Percentiles rank a stretch among this genome's conserved stretches.
These are phyloP conservation scores for Xylaria sp. DNA, from an alignment of 2,329 filamentous ascomycete species.

Conservation along the genomic window DNA sequence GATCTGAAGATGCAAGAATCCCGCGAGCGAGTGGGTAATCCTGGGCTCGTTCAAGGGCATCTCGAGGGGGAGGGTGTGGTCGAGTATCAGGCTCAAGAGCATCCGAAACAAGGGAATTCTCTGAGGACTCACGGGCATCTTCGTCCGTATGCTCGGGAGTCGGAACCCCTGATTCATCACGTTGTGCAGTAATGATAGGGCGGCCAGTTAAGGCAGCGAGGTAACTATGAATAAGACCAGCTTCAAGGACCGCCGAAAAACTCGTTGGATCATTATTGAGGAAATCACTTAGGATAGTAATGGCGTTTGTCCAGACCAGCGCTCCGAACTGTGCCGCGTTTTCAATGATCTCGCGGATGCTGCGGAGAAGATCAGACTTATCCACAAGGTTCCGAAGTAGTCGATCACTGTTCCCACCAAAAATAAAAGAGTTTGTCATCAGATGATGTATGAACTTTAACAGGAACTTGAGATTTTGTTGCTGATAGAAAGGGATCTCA, in stretches of 20 bases:
- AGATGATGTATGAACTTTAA: slow-evolving; percentile 97
- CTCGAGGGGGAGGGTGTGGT: slow-evolving; percentile 64
- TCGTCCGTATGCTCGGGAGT: slow-evolving; percentile 50
- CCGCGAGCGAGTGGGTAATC: slow-evolving; percentile 68
- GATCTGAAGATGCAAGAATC: slow-evolving; percentile 88
- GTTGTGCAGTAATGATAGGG: slow-evolving; percentile 54
- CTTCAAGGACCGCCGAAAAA: slow-evolving; percentile 94
- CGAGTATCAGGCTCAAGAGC: slow-evolving; percentile 54
- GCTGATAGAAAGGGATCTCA: slow-evolving; percentile 90
- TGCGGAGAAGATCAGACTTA: slow-evolving; percentile 83
- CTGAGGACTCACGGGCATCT: slow-evolving; percentile 51
- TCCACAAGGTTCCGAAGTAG: slow-evolving; percentile 93
- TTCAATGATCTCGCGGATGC: slow-evolving; percentile 83
- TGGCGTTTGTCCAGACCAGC: slow-evolving; percentile 94
- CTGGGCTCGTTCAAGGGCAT: slow-evolving; percentile 60
- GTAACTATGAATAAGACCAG: slow-evolving; percentile 87
- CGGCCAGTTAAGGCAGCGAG: slow-evolving; percentile 80
- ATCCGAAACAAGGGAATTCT: slow-evolving; percentile 55
- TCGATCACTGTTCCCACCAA: slow-evolving; percentile 85
- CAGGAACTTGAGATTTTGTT: slow-evolving; percentile 91
- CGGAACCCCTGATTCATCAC: slow-evolving; percentile 49
- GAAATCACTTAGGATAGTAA: slow-evolving; percentile 92
- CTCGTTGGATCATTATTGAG: slow-evolving; percentile 99
- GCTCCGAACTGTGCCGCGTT: slow-evolving; percentile 86
- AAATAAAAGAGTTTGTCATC: slow-evolving; percentile 79